A percentile compares a stretch with the other conserved stretches of the same genome.
Conservation (phyloP, 441 rosid species). For the Mallotus repandus region DNA sequence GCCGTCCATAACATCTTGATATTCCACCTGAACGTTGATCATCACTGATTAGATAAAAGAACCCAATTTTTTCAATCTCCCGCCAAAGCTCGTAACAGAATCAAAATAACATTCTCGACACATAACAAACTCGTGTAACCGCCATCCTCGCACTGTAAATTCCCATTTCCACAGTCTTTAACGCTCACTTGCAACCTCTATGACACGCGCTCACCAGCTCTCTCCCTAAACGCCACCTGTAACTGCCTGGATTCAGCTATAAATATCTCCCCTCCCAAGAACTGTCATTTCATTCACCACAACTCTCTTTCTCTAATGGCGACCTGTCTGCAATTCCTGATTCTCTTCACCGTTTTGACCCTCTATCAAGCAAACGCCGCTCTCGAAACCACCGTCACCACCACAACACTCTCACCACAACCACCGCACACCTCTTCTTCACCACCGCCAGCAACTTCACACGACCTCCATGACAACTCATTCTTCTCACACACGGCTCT, state of each 20-base stretch:
- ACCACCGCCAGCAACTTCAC: slow-evolving; percentile 7
- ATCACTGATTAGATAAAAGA: too few species aligned
- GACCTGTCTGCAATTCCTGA: slow-evolving; percentile 14
- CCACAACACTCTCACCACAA: slow-evolving; percentile 3
- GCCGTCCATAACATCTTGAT: too few species aligned
- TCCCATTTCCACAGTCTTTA: background rate
- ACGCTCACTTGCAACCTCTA: background rate
- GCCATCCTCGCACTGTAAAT: background rate
- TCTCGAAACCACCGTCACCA: background rate
- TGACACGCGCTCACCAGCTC: too few species aligned
- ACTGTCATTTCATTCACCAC: background rate
- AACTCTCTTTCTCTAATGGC: slow-evolving; percentile 24
- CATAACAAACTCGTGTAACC: background rate
- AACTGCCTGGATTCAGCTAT: background rate
- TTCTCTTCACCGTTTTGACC: slow-evolving; percentile 11
- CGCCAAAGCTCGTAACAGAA: slow-evolving; percentile 1
- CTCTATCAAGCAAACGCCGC: slow-evolving; percentile 17
- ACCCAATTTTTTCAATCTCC: background rate
- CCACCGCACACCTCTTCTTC: slow-evolving; percentile 10
- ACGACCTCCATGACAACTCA: slow-evolving; percentile 25
- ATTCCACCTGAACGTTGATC: too few species aligned
- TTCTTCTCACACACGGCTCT: slow-evolving; percentile 35
- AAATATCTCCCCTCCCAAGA: background rate
- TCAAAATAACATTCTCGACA: background rate
- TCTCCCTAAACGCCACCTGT: background rate